Conservation (phyloP, 1,284 basidiomycete genomes). For the Gomphus sp. region DNA sequence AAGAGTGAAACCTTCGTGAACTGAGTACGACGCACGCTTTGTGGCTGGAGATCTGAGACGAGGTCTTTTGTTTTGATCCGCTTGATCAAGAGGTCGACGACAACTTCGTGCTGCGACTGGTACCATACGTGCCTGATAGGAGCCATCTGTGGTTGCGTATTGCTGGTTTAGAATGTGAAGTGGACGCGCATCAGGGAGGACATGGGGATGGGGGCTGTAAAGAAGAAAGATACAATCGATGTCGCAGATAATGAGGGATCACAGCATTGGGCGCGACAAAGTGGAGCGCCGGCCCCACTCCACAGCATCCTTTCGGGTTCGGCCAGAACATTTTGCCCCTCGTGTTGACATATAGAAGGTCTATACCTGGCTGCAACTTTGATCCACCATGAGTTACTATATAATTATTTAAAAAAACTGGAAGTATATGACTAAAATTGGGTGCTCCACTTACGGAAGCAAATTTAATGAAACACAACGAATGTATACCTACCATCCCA, state of each 20-base stretch:
- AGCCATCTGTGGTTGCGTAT: not conserved
- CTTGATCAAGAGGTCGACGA: slow-evolving; percentile 10
- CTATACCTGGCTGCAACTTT: no score
- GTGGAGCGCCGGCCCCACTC: not conserved
- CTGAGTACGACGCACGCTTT: not conserved
- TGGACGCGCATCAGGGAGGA: not conserved
- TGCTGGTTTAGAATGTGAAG: not conserved
- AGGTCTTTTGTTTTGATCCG: slow-evolving; percentile 6
- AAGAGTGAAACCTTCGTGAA: not conserved
- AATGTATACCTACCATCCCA: no score
- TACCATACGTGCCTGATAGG: slow-evolving; percentile 11
- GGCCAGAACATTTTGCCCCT: no score
- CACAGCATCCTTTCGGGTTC: no score
- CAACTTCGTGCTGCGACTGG: slow-evolving; percentile 10
- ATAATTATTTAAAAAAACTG: no score
- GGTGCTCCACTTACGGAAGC: no score
- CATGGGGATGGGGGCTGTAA: not conserved
- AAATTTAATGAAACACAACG: no score
- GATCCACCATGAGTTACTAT: no score
- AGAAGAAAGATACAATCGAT: not conserved
- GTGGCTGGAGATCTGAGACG: not conserved
- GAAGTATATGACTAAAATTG: no score
- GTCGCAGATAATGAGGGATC: not conserved
- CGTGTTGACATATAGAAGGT: no score
- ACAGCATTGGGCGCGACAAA: not conserved